phyloP scores from a whole-genome alignment of 768 basidiomycete genomes.

The Austroboletus eburneus region DNA sequence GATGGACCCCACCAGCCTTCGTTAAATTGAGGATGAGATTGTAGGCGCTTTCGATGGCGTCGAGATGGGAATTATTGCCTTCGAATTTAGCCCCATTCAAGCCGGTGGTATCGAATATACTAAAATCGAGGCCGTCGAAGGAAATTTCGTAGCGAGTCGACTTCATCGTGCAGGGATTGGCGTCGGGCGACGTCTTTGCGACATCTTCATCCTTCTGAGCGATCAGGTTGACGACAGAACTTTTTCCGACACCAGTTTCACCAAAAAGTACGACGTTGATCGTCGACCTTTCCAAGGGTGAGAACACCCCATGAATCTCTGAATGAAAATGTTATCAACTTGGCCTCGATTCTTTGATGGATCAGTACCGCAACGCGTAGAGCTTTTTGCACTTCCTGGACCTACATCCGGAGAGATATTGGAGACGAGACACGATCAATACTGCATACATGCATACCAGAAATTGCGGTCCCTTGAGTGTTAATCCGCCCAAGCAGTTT shows the following conservation, averaged over 20 bases:
- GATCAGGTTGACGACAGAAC: constrained; percentile 4
- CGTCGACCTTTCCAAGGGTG: too few relatives aligned
- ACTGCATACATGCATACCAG: too few relatives aligned
- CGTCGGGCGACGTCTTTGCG: constrained; percentile 9
- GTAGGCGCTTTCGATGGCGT: constrained; percentile 11
- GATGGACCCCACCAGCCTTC: constrained; percentile 28
- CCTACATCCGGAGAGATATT: too few relatives aligned
- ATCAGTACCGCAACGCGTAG: neutral
- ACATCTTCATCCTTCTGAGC: neutral
- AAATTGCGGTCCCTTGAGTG: too few relatives aligned
- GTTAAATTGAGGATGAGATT: constrained; percentile 25
- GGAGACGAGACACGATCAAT: too few relatives aligned
- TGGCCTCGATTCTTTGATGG: neutral
- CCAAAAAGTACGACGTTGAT: constrained; percentile 5
- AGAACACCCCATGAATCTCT: too few relatives aligned
- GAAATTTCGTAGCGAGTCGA: constrained; percentile 17
- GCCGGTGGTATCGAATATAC: constrained; percentile 25
- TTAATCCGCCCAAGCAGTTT: too few relatives aligned
- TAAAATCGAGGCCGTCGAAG: constrained; percentile 9
- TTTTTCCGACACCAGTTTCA: constrained; percentile 6
- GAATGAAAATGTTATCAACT: neutral
- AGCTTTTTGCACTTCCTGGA: too few relatives aligned
- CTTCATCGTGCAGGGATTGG: constrained; percentile 28
- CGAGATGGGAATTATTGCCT: neutral
- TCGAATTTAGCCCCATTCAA: constrained; percentile 12